A percentile compares a stretch with the other conserved stretches of the same genome.
These are phyloP conservation scores for Pseudovirgaria hyperparasitica DNA, from an alignment of 2,329 filamentous ascomycete species.

Conservation along the genomic window DNA sequence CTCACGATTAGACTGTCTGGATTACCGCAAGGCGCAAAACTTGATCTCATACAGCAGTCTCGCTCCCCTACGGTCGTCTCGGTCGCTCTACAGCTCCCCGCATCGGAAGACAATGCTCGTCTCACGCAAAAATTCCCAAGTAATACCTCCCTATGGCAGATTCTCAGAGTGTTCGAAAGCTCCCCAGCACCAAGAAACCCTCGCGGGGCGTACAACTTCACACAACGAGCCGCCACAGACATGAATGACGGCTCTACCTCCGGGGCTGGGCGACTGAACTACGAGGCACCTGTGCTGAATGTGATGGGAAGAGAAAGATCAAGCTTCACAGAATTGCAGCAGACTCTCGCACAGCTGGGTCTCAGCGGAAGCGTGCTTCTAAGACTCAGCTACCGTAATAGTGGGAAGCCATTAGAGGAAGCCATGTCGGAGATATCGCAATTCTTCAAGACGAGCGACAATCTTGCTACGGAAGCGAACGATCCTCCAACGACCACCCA, in stretches of 20 bases:
- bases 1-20: slow-evolving; percentile 73
- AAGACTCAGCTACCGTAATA: slow-evolving; percentile 62
- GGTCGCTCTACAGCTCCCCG: slow-evolving; percentile 75
- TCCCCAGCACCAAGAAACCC: slow-evolving; percentile 32
- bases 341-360: slow-evolving; percentile 75
- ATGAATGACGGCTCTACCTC: slow-evolving; percentile 38
- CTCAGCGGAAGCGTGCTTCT: slow-evolving; percentile 72
- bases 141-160: slow-evolving; percentile 76
- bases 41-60: slow-evolving; percentile 80
- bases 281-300: slow-evolving; percentile 75
- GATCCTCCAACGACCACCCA: too few relatives aligned
- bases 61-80: slow-evolving; percentile 76
- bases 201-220: slow-evolving; percentile 57
- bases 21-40: slow-evolving; percentile 72
- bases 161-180: slow-evolving; percentile 82
- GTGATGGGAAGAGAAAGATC: slow-evolving; percentile 71
- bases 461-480: background rate
- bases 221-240: slow-evolving; percentile 63
- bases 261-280: slow-evolving; percentile 64
- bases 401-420: slow-evolving; percentile 67
- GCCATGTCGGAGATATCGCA: slow-evolving; percentile 70
- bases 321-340: slow-evolving; percentile 71
- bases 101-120: slow-evolving; percentile 58
- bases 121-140: slow-evolving; percentile 78
- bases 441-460: slow-evolving; percentile 51